Conservation (phyloP, 192 early-diverging fungal species). For the Dissophora ornata region DNA sequence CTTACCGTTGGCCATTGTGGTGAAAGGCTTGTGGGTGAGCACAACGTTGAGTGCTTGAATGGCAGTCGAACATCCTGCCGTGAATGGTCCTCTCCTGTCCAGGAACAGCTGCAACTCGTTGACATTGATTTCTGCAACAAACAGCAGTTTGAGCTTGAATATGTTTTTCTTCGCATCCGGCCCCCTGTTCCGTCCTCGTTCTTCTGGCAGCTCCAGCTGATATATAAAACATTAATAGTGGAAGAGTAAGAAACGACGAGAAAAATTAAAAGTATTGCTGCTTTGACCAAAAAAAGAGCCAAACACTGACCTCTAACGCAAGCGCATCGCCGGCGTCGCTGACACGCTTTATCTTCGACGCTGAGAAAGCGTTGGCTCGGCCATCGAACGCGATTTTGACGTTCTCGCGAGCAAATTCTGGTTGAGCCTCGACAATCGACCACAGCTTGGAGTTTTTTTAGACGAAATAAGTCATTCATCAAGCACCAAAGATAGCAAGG, state of each 20-base stretch:
- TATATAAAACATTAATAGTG: not conserved
- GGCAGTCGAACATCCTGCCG: conserved; percentile 14
- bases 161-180: conserved; percentile 4
- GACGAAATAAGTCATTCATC: too few species aligned
- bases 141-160: conserved; percentile 32
- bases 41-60: conserved; percentile 36
- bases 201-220: conserved; percentile 26
- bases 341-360: conserved; percentile 48
- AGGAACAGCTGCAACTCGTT: conserved; percentile 16
- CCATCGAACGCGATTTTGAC: conserved; percentile 83
- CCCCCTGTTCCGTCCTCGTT: not conserved
- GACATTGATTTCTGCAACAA: conserved; percentile 14
- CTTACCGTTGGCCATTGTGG: conserved; percentile 19
- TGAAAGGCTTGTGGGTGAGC: conserved; percentile 20
- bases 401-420: conserved; percentile 58
- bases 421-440: conserved; percentile 56
- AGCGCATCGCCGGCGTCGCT: conserved; percentile 55
- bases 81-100: conserved; percentile 1
- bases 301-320: conserved; percentile 62
- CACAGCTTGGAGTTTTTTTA: conserved; percentile 63
- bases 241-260: too few species aligned
- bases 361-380: conserved; percentile 75
- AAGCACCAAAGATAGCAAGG: too few species aligned
- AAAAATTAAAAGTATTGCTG: too few species aligned
- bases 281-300: not conserved